Evolutionary conservation across 1,284 basidiomycete genomes (phyloP).

Genomic region (Leccinum pallidistipes): DNA sequence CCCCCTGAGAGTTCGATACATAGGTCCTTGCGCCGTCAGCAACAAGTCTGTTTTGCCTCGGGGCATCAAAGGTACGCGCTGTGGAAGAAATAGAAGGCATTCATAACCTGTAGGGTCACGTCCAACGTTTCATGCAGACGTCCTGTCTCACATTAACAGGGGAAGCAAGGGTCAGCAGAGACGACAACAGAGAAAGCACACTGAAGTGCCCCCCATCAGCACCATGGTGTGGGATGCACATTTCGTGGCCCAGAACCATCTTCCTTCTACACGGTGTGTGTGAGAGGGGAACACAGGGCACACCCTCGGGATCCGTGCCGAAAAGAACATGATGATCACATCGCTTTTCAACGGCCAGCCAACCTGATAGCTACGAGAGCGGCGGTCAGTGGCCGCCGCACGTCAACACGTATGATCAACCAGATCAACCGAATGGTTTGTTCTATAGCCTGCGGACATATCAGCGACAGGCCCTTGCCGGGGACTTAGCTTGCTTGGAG

Average conservation of each 20-base stretch:
- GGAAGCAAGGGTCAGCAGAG: conserved; percentile 2
- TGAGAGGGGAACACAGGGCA: conserved; percentile 11
- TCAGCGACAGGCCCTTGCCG: conserved; percentile 16
- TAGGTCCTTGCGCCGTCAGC: conserved; percentile 5
- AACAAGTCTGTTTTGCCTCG: conserved; percentile 1
- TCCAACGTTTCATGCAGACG: conserved; percentile 10
- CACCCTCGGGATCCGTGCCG: conserved; percentile 8
- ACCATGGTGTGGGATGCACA: conserved; percentile 5
- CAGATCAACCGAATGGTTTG: conserved; percentile 12
- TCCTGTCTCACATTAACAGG: conserved; percentile 16
- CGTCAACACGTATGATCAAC: conserved; percentile 15
- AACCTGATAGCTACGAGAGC: conserved; percentile 6
- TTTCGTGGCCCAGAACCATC: background rate
- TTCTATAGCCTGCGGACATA: conserved; percentile 19
- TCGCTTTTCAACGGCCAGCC: conserved; percentile 8
- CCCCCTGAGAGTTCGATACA: conserved; percentile 10
- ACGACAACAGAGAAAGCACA: conserved; percentile 6
- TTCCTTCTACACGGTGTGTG: conserved; percentile 1
- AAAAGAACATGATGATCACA: background rate
- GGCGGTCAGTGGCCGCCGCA: conserved; percentile 12
- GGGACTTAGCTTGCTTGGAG: conserved; percentile 17
- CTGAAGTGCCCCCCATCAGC: conserved; percentile 1
- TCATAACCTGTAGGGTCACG: conserved; percentile 11
- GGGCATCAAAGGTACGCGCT: conserved; percentile 26
- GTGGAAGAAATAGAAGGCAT: conserved; percentile 23